Evolutionary conservation across 331 rosid genomes (phyloP), one percentile per base, ranked within the genome.

Genomic region (Malus hybrid): DNA sequence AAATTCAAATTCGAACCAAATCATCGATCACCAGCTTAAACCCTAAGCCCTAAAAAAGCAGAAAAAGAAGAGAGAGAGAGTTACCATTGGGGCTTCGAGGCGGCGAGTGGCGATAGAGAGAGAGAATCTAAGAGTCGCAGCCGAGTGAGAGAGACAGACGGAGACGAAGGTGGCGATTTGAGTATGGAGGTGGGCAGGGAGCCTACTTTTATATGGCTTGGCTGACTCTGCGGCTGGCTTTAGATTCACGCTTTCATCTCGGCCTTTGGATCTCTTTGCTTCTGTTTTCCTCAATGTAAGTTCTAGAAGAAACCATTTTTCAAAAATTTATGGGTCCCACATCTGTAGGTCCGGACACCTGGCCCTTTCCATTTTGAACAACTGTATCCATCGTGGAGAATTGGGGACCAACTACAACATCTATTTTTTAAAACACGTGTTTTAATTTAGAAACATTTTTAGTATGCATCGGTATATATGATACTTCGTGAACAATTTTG

Each of bases 201-300:
- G 46, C 12, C 12, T 39, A 39, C 13, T 10, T 24, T 61, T 33
- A 59, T 46, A 32, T 0, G 52, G 44, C 5, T 77, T 10, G 14
- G 56, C 55, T 63, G 76, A 36, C 48, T 50, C 55, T 48, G 57
- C 55, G 22, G 16, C 29, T 24, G 75, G 85, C 88, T 84, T 87
- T 70, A 68, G 33, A 64, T 59, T 77, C 3, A 87, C 85, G 90
- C 90, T 52, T 36, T 55, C 13, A 70, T 81, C 33, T 50, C 65
- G 16, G 11, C 82, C 83, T 4, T 74, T 22, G 55, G 83, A 78
- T 82, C 59, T 59, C 31, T 3, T 59, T 44, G 10, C 66, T 69
- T 69, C 28, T 55, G 57, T 31, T 10, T 15, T 50, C 19, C 5
- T 4, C 3, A 24, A 14, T 7, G 5, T 2, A 19, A 10, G 73